phyloP scores from a whole-genome alignment of 1,284 basidiomycete species.

The Trichosporon sp. region DNA sequence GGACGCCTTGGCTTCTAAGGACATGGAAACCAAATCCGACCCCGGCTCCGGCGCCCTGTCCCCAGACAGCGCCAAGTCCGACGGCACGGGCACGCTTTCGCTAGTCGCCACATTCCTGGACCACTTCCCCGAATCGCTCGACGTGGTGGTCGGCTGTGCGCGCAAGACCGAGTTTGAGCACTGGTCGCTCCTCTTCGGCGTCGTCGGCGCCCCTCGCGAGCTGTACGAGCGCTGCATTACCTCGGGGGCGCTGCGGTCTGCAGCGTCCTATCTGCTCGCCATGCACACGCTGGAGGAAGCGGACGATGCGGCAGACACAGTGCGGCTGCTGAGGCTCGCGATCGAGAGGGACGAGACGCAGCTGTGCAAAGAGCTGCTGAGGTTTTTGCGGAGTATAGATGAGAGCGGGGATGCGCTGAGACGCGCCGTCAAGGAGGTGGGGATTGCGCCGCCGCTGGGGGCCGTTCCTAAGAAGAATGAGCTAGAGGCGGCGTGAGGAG shows the following conservation, averaged over 20 bases:
- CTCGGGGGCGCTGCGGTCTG: constrained; percentile 77
- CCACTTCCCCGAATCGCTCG: constrained; percentile 84
- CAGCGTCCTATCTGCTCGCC: constrained; percentile 89
- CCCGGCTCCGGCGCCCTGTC: neutral
- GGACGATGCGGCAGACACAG: constrained; percentile 77
- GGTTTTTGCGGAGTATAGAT: constrained; percentile 90
- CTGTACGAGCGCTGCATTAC: constrained; percentile 91
- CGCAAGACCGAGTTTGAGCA: constrained; percentile 93
- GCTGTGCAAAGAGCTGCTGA: constrained; percentile 73
- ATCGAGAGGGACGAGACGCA: constrained; percentile 65
- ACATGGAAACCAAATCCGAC: neutral
- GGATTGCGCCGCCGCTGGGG: constrained; percentile 33
- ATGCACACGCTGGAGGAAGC: constrained; percentile 89
- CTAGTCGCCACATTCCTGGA: constrained; percentile 87
- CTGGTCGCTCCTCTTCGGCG: constrained; percentile 85
- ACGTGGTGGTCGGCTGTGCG: constrained; percentile 94
- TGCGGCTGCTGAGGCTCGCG: constrained; percentile 73
- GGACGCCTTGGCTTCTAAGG: constrained; percentile 39
- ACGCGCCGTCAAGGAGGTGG: constrained; percentile 52
- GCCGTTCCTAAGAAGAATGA: constrained; percentile 1
- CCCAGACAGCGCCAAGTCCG: neutral
- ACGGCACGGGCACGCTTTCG: constrained; percentile 61
- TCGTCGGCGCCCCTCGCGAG: constrained; percentile 83
- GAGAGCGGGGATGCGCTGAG: constrained; percentile 73
- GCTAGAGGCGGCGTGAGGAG: neutral